Evolutionary conservation across 2,329 filamentous ascomycete genomes (phyloP), one percentile per base, ranked within the genome.

Genomic region (Zymoseptoria crescenta): DNA sequence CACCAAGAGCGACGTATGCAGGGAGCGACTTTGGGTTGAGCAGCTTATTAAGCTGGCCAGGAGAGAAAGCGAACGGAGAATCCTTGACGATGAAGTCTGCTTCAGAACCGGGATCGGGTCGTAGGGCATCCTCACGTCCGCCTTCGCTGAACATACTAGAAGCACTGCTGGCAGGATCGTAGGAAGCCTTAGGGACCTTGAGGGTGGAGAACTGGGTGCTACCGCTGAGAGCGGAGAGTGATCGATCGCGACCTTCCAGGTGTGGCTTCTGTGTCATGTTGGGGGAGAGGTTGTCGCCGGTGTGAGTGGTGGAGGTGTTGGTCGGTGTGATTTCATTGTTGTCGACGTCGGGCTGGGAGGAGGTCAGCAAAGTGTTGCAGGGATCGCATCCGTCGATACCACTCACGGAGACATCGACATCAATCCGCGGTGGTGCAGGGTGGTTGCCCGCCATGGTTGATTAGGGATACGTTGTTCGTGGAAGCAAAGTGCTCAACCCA

Each of bases 41-140:
- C 5, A 93, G 76, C 74, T 92, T 93, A 64, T 86, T 87, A 61
- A 96, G 79, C 69, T 94, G 87, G 9, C 92, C 91, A 8, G 86
- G 86, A 1, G 85, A 84, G 71, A 90, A 96, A 16, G 90, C 91
- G 69, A 96, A 96, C 0, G 87, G 87, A 72, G 94, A 96, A 71
- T 91, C 79, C 6, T 87, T 80, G 16, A 93, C 81, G 53, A 83
- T 67, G 66, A 95, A 96, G 64, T 93, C 89, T 19, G 76, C 79
- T 70, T 92, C 88, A 56, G 85, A 88, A 9, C 86, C 87, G 1
- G 85, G 87, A 69, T 95, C 90, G 0, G 91, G 88, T 54, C 81
- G 83, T 61, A 96, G 75, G 0, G 89, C 90, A 62, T 86, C 82
- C 52, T 83, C 75, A 10, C 59, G 51, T 24, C 59, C 61, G 9